A percentile compares a stretch with the other conserved stretches of the same genome.
These are phyloP conservation scores for Taiozyma onychis DNA, from an alignment of 1,139 yeast genomes.

Conservation along the genomic window DNA sequence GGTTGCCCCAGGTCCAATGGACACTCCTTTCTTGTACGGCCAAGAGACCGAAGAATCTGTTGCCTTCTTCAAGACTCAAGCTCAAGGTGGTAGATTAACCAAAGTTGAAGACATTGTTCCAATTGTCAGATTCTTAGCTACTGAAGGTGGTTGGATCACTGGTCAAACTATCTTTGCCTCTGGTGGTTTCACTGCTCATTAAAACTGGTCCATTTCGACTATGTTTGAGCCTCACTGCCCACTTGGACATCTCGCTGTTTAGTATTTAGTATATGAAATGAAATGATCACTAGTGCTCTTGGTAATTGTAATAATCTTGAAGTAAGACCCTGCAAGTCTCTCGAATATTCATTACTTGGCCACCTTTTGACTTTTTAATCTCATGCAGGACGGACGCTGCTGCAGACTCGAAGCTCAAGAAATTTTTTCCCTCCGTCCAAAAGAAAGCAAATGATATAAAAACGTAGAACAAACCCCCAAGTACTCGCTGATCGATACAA, in stretches of 20 bases:
- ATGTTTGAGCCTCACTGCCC: not conserved
- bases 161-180: conserved; percentile 63
- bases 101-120: conserved; percentile 60
- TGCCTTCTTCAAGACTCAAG: conserved; percentile 48
- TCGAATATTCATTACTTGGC: too few relatives aligned
- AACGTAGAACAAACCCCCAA: not conserved
- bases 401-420: not conserved
- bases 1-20: conserved; percentile 72
- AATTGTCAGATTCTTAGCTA: conserved; percentile 50
- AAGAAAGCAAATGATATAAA: not conserved
- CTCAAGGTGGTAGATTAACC: conserved; percentile 46
- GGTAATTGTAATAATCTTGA: too few relatives aligned
- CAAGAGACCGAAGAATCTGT: conserved; percentile 51
- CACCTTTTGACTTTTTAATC: too few relatives aligned
- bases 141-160: conserved; percentile 65
- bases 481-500: not conserved
- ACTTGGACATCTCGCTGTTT: too few relatives aligned
- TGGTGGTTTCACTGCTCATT: conserved; percentile 59
- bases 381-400: not conserved
- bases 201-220: not conserved
- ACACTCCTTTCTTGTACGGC: conserved; percentile 61
- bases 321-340: too few relatives aligned
- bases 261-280: too few relatives aligned
- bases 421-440: not conserved
- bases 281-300: too few relatives aligned